Base-by-base conservation (phyloP, 352 stramenopile genomes). In the Globisporangium irregulare region DNA sequence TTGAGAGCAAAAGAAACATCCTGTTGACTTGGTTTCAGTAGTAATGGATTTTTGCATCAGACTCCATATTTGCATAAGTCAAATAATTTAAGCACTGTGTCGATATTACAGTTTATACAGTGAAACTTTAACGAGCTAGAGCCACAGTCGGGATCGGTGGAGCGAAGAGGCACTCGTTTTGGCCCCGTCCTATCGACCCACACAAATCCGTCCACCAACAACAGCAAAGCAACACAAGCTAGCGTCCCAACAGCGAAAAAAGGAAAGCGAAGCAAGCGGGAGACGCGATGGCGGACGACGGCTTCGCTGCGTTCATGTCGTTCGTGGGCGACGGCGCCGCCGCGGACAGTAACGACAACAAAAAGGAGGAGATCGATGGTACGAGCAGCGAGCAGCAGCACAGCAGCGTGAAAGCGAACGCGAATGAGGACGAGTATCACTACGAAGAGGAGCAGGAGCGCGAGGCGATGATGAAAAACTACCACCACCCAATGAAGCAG, bases 361-460 rank as follows among this genome's bases (percentile, higher is more conserved):
- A 48, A 41, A 34, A 54, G 22, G 46, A 2, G 32, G 15, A 68
- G 2, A 12, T 12, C 7, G 8, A 38, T 4, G 5, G 32, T 38
- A 24, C 38, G 22, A 9, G 34, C 38, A 43, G 36, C n/a, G 9
- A 22, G n/a, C 41, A 72, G 48, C 32, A 48, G n/a, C 20, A 3
- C 7, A 1, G 56, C 27, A 18, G 2, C 9, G 43, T 46, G 58
- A 50, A 61, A n/a, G 43, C 46, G 58, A 48, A 61, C n/a, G 69
- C 74, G 18, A 62, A 67, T 5, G 53, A 64, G 54, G 86, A 94
- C 59, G 79, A 83, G 61, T 94, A 94, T 69, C 64, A 78, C 53
- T 92, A 95, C 64, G 90, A 97, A 70, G 90, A 96, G 66, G 77
- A 89, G 74, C 83, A 93, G 69, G 90, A 97, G 73, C 86, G 85